Percentiles rank a stretch among this genome's conserved stretches.
Evolutionary conservation across 2,329 filamentous ascomycete genomes (phyloP).

Genomic region (Paraphaeosphaeria minitans): DNA sequence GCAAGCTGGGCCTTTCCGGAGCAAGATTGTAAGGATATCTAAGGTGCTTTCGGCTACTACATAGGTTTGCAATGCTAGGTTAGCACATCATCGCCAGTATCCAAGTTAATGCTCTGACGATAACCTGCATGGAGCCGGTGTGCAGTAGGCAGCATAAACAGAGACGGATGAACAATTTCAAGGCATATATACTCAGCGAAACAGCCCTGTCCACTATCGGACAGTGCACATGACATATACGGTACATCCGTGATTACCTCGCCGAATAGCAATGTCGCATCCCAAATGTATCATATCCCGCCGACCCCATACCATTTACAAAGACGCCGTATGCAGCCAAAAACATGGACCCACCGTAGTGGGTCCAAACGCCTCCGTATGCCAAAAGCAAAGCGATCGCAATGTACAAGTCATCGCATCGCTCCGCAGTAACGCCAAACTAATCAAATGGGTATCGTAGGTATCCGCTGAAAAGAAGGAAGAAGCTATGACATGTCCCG

Average conservation of each 20-base stretch:
- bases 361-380: not conserved
- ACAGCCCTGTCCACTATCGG: not conserved
- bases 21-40: no score
- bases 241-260: not conserved
- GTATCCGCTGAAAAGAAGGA: not conserved
- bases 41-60: no score
- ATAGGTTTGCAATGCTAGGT: no score
- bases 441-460: constrained; percentile 7
- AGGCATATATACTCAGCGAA: no score
- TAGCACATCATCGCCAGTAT: no score
- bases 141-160: no score
- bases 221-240: not conserved
- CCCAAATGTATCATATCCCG: constrained; percentile 2
- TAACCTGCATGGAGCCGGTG: no score
- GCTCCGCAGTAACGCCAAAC: constrained; percentile 5
- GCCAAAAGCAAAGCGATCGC: not conserved
- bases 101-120: no score
- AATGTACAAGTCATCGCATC: not conserved
- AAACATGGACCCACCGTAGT: not conserved
- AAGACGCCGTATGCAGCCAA: not conserved
- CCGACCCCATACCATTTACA: no score
- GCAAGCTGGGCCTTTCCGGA: no score
- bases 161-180: no score
- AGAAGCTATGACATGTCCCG: not conserved
- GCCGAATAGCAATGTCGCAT: not conserved